Base-by-base conservation (phyloP, 2,329 filamentous ascomycete genomes). In the Fusarium haematococcum region DNA sequence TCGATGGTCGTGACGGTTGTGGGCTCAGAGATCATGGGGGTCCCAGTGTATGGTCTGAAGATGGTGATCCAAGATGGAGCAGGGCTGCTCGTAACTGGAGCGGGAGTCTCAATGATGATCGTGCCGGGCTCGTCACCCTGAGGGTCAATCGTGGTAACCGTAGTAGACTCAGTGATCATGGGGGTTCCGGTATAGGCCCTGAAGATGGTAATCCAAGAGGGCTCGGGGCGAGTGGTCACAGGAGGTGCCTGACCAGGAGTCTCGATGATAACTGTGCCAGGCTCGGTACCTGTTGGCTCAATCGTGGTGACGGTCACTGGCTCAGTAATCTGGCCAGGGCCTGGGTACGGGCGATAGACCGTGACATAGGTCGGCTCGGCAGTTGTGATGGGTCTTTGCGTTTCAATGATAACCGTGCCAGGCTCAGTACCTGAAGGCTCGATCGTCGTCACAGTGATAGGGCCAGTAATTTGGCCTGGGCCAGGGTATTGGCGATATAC, bases 231-330 rank as follows among this genome's bases (percentile, higher is more conserved):
- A 25, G 54, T 57, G 20, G 62, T 37, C n/a, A n/a, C 32, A 9
- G 59, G 32, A 10, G 52, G 50, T 18, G 63, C 58, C 18, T 32
- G 50, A 11, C 33, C 64, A 23, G 71, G 71, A 18, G 71, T 74
- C 14, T 75, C 68, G 13, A 75, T 72, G 7, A 74, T 63, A 14
- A 74, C 58, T 2, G 71, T 74, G 6, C 71, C 68, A 6, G 71
- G 71, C 45, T 69, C 57, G 11, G 68, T 72, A 3, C 63, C 68
- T 37, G 59, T 52, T 7, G 71, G 71, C 8, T 68, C 33, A 16
- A 74, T 69, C 13, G 64, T 74, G 1, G 71, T 57, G 32, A 57
- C 32, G 5, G 52, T 57, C n/a, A 57, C 13, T 16, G 33, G 33
- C n/a, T 33, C 30, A 10, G 52, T 57, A 16, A 57, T 57, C 11